A percentile compares a stretch with the other conserved stretches of the same genome.
These are phyloP conservation scores for Clausena lansium DNA, from an alignment of 345 rosid species.

Conservation along the genomic window DNA sequence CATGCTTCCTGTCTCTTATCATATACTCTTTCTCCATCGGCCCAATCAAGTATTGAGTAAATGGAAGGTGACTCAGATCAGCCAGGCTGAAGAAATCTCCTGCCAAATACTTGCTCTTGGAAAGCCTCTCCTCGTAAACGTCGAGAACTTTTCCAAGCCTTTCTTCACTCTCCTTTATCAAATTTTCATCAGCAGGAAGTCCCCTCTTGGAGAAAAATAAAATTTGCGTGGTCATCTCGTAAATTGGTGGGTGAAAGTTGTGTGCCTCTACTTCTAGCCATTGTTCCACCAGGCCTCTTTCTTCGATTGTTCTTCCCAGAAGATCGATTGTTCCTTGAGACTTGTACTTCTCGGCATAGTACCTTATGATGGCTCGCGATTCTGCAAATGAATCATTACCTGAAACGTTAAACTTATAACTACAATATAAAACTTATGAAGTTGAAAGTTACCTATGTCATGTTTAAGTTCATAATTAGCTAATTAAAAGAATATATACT, in stretches of 20 bases:
- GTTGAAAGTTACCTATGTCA: no score
- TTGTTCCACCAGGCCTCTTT: slow-evolving; percentile 59
- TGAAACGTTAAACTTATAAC: not conserved
- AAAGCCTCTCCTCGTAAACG: slow-evolving; percentile 58
- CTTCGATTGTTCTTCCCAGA: slow-evolving; percentile 40
- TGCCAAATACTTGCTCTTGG: slow-evolving; percentile 58
- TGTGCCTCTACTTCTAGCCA: slow-evolving; percentile 72
- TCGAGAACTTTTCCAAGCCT: slow-evolving; percentile 56
- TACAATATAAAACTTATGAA: no score
- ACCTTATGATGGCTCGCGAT: slow-evolving; percentile 69
- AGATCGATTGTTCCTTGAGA: slow-evolving; percentile 39
- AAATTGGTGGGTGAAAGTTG: slow-evolving; percentile 48
- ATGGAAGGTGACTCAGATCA: slow-evolving; percentile 62
- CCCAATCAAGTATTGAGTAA: slow-evolving; percentile 58
- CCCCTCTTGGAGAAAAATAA: slow-evolving; percentile 44
- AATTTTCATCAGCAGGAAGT: slow-evolving; percentile 37
- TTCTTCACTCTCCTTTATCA: slow-evolving; percentile 58
- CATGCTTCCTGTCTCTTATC: slow-evolving; percentile 60
- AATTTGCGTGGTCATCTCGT: slow-evolving; percentile 36
- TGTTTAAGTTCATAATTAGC: no score
- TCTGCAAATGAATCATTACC: slow-evolving; percentile 27
- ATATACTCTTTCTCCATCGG: slow-evolving; percentile 45
- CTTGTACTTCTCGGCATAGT: slow-evolving; percentile 62
- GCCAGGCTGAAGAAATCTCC: slow-evolving; percentile 72
- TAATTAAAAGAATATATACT: no score